Base-by-base conservation (phyloP, 257 asterid species). In the Asclepias syriaca region DNA sequence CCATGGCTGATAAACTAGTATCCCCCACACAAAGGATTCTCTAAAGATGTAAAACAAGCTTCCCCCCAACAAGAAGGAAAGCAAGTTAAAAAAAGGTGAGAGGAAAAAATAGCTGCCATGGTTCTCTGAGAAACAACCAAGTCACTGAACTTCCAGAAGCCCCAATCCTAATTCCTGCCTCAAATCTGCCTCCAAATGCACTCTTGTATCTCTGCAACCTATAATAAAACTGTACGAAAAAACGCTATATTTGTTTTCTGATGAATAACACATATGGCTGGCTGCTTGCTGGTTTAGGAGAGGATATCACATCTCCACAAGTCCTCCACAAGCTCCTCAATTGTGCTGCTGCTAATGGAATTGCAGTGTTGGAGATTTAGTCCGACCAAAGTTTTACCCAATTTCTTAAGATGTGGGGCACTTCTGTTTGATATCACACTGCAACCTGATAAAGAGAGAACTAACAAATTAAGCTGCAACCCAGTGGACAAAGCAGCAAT, bases 241-340 rank as follows among this genome's bases (percentile, higher is more conserved):
- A 34, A 34, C 39, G 34, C 63, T 69, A 19, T 45, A 43, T 66
- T 16, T 14, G 70, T 66, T 34, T 34, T 21, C 11, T 14, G 51
- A 34, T 43, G 51, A 65, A 18, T 45, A 22, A 66, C 39, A 59
- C 53, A 29, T 40, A 48, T 63, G 57, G 48, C 24, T 22, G 60
- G 69, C 56, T 82, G 37, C 37, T 34, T 2, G 37, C 37, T 34
- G 39, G 39, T 34, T 34, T 72, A 92, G 32, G 88, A 87, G 18
- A 95, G 97, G 79, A 95, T 84, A 79, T 95, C 97, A 66, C 99
- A 95, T 74, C 90, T 85, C 93, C 96, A 88, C 68, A 91, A 74
- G 77, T 78, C 85, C 81, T 83, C 96, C 0, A 87, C 83, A 50
- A 95, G 96, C 67, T 73, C 63, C 76, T 87, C 90, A n/a, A 92